Percentiles rank a stretch among this genome's conserved stretches.
These are phyloP conservation scores for Adenanthera pavonina DNA, from an alignment of 306 rosid species.

Conservation along the genomic window DNA sequence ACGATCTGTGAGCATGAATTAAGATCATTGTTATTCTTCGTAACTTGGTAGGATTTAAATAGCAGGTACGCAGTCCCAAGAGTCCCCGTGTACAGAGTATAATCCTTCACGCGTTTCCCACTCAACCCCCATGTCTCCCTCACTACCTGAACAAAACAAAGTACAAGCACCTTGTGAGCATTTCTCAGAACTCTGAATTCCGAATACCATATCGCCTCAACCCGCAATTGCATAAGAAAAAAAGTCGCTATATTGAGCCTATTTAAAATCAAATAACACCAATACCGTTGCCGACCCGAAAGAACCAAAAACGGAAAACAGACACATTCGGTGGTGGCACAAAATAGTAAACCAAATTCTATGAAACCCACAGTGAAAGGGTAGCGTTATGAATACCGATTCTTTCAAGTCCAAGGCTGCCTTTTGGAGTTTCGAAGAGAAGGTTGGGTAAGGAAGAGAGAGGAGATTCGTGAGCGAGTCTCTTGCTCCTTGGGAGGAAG, in stretches of 20 bases:
- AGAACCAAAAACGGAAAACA: not conserved
- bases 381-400: constrained; percentile 50
- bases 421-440: constrained; percentile 44
- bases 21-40: constrained; percentile 66
- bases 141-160: constrained; percentile 66
- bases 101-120: constrained; percentile 66
- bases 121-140: constrained; percentile 70
- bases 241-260: constrained; percentile 37
- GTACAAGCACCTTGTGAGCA: constrained; percentile 32
- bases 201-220: not conserved
- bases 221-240: constrained; percentile 10
- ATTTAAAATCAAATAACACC: constrained; percentile 20
- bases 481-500: constrained; percentile 31
- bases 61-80: constrained; percentile 79
- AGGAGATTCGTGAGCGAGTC: constrained; percentile 58
- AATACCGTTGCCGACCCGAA: not conserved
- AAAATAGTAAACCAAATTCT: not conserved
- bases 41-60: constrained; percentile 70
- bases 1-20: constrained; percentile 69
- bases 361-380: not conserved
- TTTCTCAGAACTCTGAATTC: not conserved
- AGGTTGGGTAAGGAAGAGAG: constrained; percentile 57
- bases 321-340: not conserved
- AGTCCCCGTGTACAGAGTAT: constrained; percentile 70
- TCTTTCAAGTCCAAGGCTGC: constrained; percentile 67